Evolutionary conservation across 1,284 basidiomycete genomes (phyloP), one percentile per base, ranked within the genome.

Genomic region (Cutaneotrichosporon dermatis): DNA sequence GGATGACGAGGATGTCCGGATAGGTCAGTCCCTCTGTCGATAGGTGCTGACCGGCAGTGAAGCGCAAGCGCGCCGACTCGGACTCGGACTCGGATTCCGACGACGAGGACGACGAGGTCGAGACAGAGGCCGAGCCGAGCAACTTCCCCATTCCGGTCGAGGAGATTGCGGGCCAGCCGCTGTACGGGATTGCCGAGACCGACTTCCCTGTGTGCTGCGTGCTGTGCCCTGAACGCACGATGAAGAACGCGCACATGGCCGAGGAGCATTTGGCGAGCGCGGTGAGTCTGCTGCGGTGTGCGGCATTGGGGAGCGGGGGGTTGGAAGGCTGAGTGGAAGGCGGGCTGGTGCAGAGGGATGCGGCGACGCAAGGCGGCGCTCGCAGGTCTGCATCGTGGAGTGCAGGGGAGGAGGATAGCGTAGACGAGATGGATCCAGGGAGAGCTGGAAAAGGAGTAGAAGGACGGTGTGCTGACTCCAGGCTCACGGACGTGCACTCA

Each of bases 191-290:
- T 16, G 50, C 83, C 3, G 62, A 82, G 9, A 79, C 52, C 9
- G 35, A 59, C 34, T 64, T 58, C 15, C 85, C 53, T 80, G 83
- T 25, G 81, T 81, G 80, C 35, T 92, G 90, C 70, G 81, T 88
- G 4, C 71, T 88, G 8, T 92, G 90, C 74, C 89, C 87, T 5
- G 85, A 85, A 39, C 90, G 88, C 71, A 67, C 82, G 15, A 79
- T 92, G 55, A 90, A 90, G 75, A 83, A 84, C 57, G 62, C 71
- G 11, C 80, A 80, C 55, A 86, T 88, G 84, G 80, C 83, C 12
- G 77, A 81, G 59, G 76, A 83, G 10, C 90, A 92, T 76, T 78
- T 82, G 59, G 79, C 78, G 15, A 87, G 88, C 54, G 84, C 83
- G 71, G 89, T 86, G 81, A 76, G 87, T 84, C 67, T 25, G 25